These are phyloP conservation scores for Termitomyces sp. DNA, from an alignment of 768 basidiomycete genomes.

Conservation along the genomic window DNA sequence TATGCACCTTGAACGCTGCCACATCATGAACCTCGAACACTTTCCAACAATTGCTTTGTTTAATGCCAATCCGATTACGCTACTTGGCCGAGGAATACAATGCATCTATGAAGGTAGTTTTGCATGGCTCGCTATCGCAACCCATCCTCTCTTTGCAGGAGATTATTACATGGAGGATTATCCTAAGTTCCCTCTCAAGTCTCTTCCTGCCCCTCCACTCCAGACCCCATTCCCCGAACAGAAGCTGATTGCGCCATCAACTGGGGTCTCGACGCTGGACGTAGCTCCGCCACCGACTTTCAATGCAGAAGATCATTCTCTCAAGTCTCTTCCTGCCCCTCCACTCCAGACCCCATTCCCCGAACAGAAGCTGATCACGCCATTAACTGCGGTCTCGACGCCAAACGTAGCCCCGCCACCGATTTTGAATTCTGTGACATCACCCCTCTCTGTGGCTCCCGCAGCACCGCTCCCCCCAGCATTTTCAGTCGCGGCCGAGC, in stretches of 20 bases:
- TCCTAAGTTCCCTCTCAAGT: not conserved
- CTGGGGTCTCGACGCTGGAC: not conserved
- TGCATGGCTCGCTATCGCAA: not conserved
- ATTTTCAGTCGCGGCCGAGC: not conserved
- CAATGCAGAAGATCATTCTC: not conserved
- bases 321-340: not conserved
- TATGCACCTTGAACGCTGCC: not conserved
- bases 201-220: not conserved
- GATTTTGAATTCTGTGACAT: not conserved
- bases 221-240: not conserved
- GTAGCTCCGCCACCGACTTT: no score
- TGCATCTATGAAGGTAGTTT: slow-evolving; percentile 2
- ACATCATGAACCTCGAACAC: not conserved
- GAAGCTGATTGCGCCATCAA: not conserved
- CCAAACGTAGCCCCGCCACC: no score
- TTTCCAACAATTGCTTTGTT: not conserved
- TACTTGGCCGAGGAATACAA: not conserved
- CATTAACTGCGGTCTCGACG: not conserved
- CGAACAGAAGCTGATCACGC: not conserved
- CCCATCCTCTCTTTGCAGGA: not conserved
- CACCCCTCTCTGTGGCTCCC: not conserved
- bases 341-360: not conserved
- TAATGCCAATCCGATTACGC: not conserved
- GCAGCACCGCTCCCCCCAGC: not conserved
- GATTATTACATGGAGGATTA: not conserved